phyloP scores from a whole-genome alignment of 768 basidiomycete genomes.

The Botryobasidium botryosum region DNA sequence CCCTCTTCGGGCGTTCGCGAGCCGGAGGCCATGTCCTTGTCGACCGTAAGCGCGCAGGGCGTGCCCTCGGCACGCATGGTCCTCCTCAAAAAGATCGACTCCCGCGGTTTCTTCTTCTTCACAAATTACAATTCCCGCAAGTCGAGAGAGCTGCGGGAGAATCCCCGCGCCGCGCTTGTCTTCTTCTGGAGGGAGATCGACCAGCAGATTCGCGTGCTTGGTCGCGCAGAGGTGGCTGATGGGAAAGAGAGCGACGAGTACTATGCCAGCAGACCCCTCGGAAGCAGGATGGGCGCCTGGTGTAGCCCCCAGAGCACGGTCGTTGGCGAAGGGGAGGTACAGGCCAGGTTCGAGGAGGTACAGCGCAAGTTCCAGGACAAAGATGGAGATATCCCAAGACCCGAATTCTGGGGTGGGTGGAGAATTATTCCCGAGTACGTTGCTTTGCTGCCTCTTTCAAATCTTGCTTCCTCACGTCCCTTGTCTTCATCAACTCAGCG shows the following conservation, averaged over 20 bases:
- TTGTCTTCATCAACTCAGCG: conserved; percentile 29
- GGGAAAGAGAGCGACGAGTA: conserved; percentile 65
- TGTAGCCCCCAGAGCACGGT: conserved; percentile 77
- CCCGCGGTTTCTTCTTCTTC: conserved; percentile 84
- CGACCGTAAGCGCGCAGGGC: conserved; percentile 50
- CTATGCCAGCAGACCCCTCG: conserved; percentile 64
- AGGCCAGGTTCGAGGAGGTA: conserved; percentile 38
- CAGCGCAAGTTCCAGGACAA: conserved; percentile 37
- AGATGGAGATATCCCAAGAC: conserved; percentile 46
- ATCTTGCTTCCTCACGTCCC: conserved; percentile 4
- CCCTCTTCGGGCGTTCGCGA: conserved; percentile 40
- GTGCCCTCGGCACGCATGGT: conserved; percentile 82
- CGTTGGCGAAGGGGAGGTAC: conserved; percentile 56
- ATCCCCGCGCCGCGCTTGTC: conserved; percentile 65
- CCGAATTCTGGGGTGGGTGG: conserved; percentile 96
- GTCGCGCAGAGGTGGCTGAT: conserved; percentile 63
- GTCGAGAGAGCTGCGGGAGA: conserved; percentile 57
- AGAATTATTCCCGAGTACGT: conserved; percentile 77
- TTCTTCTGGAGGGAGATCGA: conserved; percentile 87
- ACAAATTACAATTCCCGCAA: conserved; percentile 95
- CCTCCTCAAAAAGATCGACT: conserved; percentile 80
- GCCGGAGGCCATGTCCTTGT: conserved; percentile 80
- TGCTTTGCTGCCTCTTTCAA: background rate
- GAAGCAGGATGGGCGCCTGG: conserved; percentile 82
- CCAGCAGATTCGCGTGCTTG: conserved; percentile 67